A percentile compares a stretch with the other conserved stretches of the same genome.
These are phyloP conservation scores for Chaetomiaceae sp. DNA, from an alignment of 2,329 filamentous ascomycete species.

Conservation along the genomic window DNA sequence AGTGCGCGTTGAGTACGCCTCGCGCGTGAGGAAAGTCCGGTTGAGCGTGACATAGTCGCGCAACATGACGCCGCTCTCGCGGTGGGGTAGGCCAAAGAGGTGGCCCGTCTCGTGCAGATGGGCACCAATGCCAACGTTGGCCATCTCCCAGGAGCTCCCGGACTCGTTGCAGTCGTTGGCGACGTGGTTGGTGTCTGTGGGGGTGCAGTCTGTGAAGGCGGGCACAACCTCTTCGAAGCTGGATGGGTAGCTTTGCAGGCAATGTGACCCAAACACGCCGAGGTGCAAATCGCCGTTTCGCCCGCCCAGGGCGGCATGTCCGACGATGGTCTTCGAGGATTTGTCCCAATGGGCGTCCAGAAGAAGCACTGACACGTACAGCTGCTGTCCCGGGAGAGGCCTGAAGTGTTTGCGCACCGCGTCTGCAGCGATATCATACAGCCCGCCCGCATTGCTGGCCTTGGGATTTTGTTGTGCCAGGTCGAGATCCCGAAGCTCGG, in stretches of 20 bases:
- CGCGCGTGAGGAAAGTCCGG: conserved; percentile 71
- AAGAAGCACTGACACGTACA: conserved; percentile 80
- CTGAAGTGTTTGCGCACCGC: conserved; percentile 75
- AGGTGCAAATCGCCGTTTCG: conserved; percentile 67
- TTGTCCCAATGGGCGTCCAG: conserved; percentile 87
- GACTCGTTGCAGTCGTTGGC: conserved; percentile 83
- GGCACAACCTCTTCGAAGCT: conserved; percentile 85
- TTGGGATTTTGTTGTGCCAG: conserved; percentile 69
- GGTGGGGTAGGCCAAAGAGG: conserved; percentile 82
- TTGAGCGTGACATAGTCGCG: conserved; percentile 81
- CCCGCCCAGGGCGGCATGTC: conserved; percentile 80
- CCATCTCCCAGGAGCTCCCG: conserved; percentile 92
- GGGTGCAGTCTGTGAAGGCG: conserved; percentile 84
- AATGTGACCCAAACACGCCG: conserved; percentile 88
- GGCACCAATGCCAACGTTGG: conserved; percentile 86
- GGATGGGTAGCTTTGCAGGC: conserved; percentile 82
- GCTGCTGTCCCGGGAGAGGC: conserved; percentile 67
- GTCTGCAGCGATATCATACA: conserved; percentile 71
- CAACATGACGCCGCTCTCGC: conserved; percentile 87
- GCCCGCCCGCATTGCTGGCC: conserved; percentile 62
- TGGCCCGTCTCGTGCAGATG: conserved; percentile 90
- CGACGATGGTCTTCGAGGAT: conserved; percentile 60
- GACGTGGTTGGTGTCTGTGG: conserved; percentile 72
- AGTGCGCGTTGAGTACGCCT: conserved; percentile 82
- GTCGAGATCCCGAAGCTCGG: conserved; percentile 73